Evolutionary conservation across 495 filamentous ascomycete genomes (phyloP), one percentile per base, ranked within the genome.

Genomic region (Penicillium ochrochloron): DNA sequence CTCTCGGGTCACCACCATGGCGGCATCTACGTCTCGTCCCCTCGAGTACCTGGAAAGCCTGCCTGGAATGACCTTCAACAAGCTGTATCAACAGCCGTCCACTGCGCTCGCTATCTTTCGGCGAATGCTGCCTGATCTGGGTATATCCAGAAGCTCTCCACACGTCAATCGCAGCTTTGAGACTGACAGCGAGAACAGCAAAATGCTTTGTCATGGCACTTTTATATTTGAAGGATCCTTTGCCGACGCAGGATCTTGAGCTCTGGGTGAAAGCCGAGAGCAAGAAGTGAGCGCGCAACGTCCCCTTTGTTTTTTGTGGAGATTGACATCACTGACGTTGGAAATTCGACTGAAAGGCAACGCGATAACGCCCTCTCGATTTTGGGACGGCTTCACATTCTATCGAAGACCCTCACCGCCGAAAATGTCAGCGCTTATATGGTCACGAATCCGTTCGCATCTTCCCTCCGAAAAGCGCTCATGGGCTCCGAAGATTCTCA

Each of bases 181-280:
- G n/a, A 69, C 74, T 78, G 66, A 79, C 65, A 31, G 39, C 48
- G 53, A 59, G 23, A 60, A 66, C 73, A 94, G 95, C 95, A 70
- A 97, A 99, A 84, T 90, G 87, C 44, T 91, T 98, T 75, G 96
- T 98, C 53, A 96, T 97, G 86, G 91, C 90, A 17, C 84, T 99
- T 63, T 86, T 99, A 2, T 99, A 96, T 76, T 88, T 93, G 76
- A 89, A 91, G 54, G 77, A 81, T 17, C 91, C 94, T 11, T 82
- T 97, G 62, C 85, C 85, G 2, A 83, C 91, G 6, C 75, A 85
- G 35, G 89, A 95, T 74, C 83, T 98, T 55, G 92, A 97, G 66
- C 74, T 85, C 23, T 97, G 94, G 92, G 88, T 97, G 59, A 87
- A 85, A 46, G 81, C 90, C 11, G 86, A 89, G 52, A 90, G 88